Base-by-base conservation (phyloP, 2,329 filamentous ascomycete genomes). In the Curvularia hawaiiensis region DNA sequence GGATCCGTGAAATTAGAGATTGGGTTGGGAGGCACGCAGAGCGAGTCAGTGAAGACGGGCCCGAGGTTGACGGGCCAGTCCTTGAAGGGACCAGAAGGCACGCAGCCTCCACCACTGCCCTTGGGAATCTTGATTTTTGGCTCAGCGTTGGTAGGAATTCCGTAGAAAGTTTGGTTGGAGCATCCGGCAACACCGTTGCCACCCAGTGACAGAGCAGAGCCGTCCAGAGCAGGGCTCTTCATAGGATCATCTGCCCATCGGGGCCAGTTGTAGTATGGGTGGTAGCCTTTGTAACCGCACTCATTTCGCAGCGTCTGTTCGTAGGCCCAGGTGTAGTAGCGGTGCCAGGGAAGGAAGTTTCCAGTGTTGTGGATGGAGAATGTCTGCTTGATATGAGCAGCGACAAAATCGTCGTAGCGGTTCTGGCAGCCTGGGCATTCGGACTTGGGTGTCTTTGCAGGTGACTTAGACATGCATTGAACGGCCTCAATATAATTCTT, bases 31-130 rank as follows among this genome's bases (percentile, higher is more conserved):
- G 69, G 63, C 16, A 59, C 62, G 52, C 69, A 71, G 28, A 56
- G 56, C 4, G 75, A 67, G 18, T 71, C 75, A n/a, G 76, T 72
- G 5, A 72, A 69, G 45, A 84, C 77, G 0, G 84, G 84, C 0
- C 83, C 83, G 0, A 81, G 73, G 47, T 78, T 78, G 24, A 80
- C 75, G 5, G 64, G 52, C 66, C 68, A 73, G 56, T 83, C 76
- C 60, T 75, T 78, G 72, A 85, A 84, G 0, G 83, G 83, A 0
- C 83, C 83, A 1, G 74, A 77, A 10, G 69, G 72, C 6, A 86
- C 76, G 63, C 83, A 86, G 3, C 84, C 84, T 41, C 84, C 84
- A 22, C 84, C 84, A 0, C 77, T 75, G 20, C 82, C 84, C 1
- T 79, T 78, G 1, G 79, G 82, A 20, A 82, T 71, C 41, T 66